These are phyloP conservation scores for Skeletonema grethae DNA, from an alignment of 108 stramenopile species.

Conservation along the genomic window DNA sequence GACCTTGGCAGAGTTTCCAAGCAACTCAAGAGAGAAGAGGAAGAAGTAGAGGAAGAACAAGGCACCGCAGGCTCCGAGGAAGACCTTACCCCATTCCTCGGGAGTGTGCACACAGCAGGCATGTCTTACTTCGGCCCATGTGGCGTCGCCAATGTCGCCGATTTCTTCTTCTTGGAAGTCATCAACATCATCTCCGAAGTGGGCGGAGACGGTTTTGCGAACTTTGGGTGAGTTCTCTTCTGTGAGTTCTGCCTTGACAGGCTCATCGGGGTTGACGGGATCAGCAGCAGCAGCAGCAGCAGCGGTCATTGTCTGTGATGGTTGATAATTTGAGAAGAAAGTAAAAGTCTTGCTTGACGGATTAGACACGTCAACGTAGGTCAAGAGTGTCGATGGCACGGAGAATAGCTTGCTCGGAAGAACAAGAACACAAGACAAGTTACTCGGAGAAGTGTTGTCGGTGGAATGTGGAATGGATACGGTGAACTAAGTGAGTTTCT, in stretches of 20 bases:
- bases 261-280: background rate
- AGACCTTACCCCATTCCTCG: slow-evolving; percentile 59
- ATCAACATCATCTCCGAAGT: slow-evolving; percentile 62
- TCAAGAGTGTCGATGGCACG: no score
- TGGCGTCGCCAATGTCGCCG: slow-evolving; percentile 58
- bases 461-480: no score
- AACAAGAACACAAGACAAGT: no score
- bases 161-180: slow-evolving; percentile 50
- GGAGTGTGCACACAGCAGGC: slow-evolving; percentile 77
- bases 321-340: no score
- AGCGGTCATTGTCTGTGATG: background rate
- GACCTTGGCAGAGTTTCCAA: slow-evolving; percentile 83
- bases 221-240: slow-evolving; percentile 47
- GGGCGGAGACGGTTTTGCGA: slow-evolving; percentile 65
- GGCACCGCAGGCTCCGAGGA: slow-evolving; percentile 52
- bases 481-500: no score
- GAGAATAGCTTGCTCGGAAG: no score
- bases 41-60: slow-evolving; percentile 91
- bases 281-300: no score
- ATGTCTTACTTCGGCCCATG: slow-evolving; percentile 76
- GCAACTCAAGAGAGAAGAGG: slow-evolving; percentile 79
- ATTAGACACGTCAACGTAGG: no score
- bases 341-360: no score
- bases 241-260: background rate
- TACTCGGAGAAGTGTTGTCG: no score